phyloP scores from a whole-genome alignment of 1,284 basidiomycete species.

The Fomes fomentarius region DNA sequence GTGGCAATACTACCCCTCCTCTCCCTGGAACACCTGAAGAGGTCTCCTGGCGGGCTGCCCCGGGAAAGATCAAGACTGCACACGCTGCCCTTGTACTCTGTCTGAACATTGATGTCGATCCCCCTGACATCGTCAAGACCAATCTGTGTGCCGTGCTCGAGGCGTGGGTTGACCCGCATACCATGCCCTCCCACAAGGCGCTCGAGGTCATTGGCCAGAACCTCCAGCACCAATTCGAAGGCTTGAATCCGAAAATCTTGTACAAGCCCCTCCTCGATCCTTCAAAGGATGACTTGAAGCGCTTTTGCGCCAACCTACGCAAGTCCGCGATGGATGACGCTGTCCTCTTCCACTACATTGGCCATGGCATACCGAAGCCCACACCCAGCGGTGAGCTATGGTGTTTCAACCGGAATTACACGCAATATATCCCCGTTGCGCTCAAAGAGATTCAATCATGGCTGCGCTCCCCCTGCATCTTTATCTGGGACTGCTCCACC shows the following conservation, averaged over 20 bases:
- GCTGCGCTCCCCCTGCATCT: slow-evolving; percentile 94
- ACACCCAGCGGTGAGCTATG: slow-evolving; percentile 97
- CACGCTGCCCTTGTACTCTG: slow-evolving; percentile 93
- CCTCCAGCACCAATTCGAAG: slow-evolving; percentile 95
- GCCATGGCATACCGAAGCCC: slow-evolving; percentile 97
- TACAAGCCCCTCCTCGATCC: slow-evolving; percentile 96
- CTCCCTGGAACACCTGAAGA: slow-evolving; percentile 66
- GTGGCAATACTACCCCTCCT: slow-evolving; percentile 79
- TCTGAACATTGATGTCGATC: slow-evolving; percentile 97
- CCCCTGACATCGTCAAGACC: slow-evolving; percentile 97
- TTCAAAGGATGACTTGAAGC: slow-evolving; percentile 91
- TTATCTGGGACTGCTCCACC: slow-evolving; percentile 98
- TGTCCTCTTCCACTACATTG: slow-evolving; percentile 97
- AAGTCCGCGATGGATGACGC: slow-evolving; percentile 94
- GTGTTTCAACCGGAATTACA: slow-evolving; percentile 98
- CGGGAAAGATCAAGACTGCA: slow-evolving; percentile 87
- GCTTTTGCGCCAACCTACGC: slow-evolving; percentile 85
- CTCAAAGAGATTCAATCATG: slow-evolving; percentile 91
- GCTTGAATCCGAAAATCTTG: slow-evolving; percentile 86
- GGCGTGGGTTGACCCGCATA: slow-evolving; percentile 97
- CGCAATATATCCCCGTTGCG: slow-evolving; percentile 97
- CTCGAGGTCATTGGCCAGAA: slow-evolving; percentile 90
- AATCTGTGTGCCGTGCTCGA: slow-evolving; percentile 95
- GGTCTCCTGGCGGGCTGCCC: slow-evolving; percentile 79
- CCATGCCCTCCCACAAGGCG: slow-evolving; percentile 86